Evolutionary conservation across 495 filamentous ascomycete genomes (phyloP).

Genomic region (Hapsidospora chrysogenum): DNA sequence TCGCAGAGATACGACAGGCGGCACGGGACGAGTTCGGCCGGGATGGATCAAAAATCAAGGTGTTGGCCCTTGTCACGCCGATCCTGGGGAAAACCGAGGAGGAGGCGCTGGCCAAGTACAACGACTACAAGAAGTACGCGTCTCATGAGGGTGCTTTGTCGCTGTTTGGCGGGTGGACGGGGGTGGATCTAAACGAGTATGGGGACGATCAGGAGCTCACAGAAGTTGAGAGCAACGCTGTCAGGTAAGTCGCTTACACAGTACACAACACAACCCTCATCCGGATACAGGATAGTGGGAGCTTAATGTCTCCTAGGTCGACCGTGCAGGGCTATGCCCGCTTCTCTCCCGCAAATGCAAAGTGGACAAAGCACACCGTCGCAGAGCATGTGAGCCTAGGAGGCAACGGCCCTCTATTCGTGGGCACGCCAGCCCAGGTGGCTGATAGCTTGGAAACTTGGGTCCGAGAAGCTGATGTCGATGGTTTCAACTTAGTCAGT

Average conservation of each 20-base stretch:
- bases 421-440: constrained; percentile 28
- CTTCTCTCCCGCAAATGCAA: constrained; percentile 21
- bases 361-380: constrained; percentile 48
- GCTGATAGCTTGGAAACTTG: constrained; percentile 34
- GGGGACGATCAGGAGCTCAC: constrained; percentile 40
- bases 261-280: neutral
- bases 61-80: constrained; percentile 26
- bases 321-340: constrained; percentile 23
- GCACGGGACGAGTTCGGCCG: constrained; percentile 26
- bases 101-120: constrained; percentile 33
- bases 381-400: constrained; percentile 42
- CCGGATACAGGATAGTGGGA: neutral
- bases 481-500: constrained; percentile 34
- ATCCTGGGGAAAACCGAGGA: constrained; percentile 37
- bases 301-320: constrained; percentile 7
- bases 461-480: constrained; percentile 26
- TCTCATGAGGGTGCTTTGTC: constrained; percentile 40
- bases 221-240: constrained; percentile 46
- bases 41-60: constrained; percentile 33
- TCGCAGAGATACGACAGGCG: constrained; percentile 32
- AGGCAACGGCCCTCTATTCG: constrained; percentile 32
- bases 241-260: constrained; percentile 21
- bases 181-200: constrained; percentile 35
- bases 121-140: constrained; percentile 31
- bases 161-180: constrained; percentile 47